Percentiles rank a stretch among this genome's conserved stretches.
phyloP scores from a whole-genome alignment of 306 rosid species.

The Urtica urens region DNA sequence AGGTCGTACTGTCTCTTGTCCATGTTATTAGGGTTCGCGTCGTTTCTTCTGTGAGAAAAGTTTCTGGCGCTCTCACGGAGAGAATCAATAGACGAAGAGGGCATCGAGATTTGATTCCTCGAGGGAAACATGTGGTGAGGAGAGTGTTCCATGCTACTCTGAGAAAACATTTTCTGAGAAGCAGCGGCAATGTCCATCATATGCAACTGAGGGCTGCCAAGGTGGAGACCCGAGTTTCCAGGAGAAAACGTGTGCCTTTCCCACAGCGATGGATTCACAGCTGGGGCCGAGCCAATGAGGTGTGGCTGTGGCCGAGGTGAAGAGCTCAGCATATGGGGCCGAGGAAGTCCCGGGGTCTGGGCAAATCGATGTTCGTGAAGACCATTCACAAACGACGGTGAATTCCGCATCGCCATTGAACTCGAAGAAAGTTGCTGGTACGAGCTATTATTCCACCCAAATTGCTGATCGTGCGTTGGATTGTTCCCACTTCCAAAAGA shows the following conservation, averaged over 20 bases:
- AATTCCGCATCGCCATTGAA: slow-evolving; percentile 48
- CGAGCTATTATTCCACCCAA: slow-evolving; percentile 44
- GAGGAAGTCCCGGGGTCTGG: slow-evolving; percentile 50
- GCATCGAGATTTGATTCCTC: slow-evolving; percentile 50
- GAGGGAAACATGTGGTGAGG: slow-evolving; percentile 59
- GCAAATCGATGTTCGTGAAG: slow-evolving; percentile 40
- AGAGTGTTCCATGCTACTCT: slow-evolving; percentile 46
- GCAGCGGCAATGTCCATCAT: slow-evolving; percentile 41
- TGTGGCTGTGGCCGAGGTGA: slow-evolving; percentile 41
- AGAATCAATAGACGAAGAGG: slow-evolving; percentile 51
- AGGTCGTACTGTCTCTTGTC: slow-evolving; percentile 75
- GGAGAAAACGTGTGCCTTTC: slow-evolving; percentile 60
- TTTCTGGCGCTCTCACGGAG: slow-evolving; percentile 59
- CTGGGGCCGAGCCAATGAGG: slow-evolving; percentile 81
- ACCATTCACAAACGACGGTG: slow-evolving; percentile 54
- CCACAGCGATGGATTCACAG: slow-evolving; percentile 64
- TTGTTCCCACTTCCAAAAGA: slow-evolving; percentile 44
- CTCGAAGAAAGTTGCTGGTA: slow-evolving; percentile 59
- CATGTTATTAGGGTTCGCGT: slow-evolving; percentile 42
- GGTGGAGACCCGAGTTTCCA: slow-evolving; percentile 47
- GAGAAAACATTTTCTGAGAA: slow-evolving; percentile 49
- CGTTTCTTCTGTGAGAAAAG: slow-evolving; percentile 60
- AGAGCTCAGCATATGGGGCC: slow-evolving; percentile 44
- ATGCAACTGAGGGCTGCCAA: slow-evolving; percentile 60
- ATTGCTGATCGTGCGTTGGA: slow-evolving; percentile 49